Conservation (phyloP, 768 basidiomycete genomes). For the Leucosporidium scottii region DNA sequence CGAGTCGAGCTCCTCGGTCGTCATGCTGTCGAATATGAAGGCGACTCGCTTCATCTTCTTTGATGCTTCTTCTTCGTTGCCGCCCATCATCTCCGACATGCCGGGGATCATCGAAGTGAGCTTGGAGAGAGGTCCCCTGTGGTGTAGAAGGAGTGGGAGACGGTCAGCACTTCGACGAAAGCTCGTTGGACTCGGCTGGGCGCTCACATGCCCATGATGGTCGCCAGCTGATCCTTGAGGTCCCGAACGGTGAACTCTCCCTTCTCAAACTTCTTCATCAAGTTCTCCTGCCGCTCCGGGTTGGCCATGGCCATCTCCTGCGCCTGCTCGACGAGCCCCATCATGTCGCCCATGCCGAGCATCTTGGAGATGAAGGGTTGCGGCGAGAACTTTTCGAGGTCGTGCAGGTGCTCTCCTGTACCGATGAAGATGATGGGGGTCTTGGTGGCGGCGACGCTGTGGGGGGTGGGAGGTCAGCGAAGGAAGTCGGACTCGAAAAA, state of each 20-base stretch:
- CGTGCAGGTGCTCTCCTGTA: conserved; percentile 94
- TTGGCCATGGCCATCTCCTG: conserved; percentile 74
- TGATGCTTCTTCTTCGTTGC: conserved; percentile 78
- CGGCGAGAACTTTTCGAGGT: conserved; percentile 90
- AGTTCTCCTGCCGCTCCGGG: conserved; percentile 94
- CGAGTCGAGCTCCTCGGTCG: conserved; percentile 82
- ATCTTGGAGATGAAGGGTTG: conserved; percentile 96
- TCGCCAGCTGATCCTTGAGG: conserved; percentile 95
- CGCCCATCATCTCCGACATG: conserved; percentile 80
- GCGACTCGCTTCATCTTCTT: conserved; percentile 93
- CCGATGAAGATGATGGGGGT: conserved; percentile 99
- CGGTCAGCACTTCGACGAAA: neutral
- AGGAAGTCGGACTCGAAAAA: neutral
- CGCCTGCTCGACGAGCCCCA: conserved; percentile 97
- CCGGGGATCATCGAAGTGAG: conserved; percentile 99
- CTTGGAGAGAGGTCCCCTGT: conserved; percentile 95
- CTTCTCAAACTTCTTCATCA: conserved; percentile 94
- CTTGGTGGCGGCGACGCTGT: conserved; percentile 92
- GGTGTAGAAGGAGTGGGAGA: neutral
- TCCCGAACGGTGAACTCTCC: conserved; percentile 94
- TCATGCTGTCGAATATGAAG: conserved; percentile 98
- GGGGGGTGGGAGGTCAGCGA: neutral
- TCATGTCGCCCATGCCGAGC: conserved; percentile 89
- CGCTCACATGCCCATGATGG: conserved; percentile 94
- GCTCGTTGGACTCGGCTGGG: neutral